These are phyloP conservation scores for Phaeoacremonium minimum DNA, from an alignment of 2,329 filamentous ascomycete genomes.

Conservation along the genomic window DNA sequence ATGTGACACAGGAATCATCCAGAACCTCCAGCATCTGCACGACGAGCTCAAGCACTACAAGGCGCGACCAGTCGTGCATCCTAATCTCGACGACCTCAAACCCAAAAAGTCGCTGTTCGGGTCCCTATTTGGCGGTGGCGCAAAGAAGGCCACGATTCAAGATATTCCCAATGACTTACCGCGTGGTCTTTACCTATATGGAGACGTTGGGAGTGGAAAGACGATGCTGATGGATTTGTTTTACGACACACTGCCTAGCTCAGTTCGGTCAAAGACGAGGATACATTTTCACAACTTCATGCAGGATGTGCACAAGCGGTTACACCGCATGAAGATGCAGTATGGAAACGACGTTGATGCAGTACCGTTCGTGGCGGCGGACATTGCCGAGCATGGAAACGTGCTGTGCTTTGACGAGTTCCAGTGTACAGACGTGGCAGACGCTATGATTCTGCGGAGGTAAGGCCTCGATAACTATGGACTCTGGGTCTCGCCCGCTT, in stretches of 20 bases:
- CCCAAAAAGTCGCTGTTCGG: conserved; percentile 53
- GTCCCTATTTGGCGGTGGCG: conserved; percentile 55
- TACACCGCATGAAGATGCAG: conserved; percentile 86
- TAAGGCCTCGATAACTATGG: too few relatives aligned
- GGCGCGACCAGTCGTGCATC: conserved; percentile 70
- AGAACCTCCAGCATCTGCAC: conserved; percentile 84
- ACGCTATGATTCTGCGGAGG: conserved; percentile 94
- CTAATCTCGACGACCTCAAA: conserved; percentile 67
- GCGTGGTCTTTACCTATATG: conserved; percentile 88
- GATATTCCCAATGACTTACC: conserved; percentile 71
- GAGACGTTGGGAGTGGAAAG: conserved; percentile 95
- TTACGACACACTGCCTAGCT: conserved; percentile 81
- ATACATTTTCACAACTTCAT: conserved; percentile 99
- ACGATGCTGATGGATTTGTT: conserved; percentile 99
- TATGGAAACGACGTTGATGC: conserved; percentile 88
- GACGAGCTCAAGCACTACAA: conserved; percentile 73
- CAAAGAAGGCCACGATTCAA: conserved; percentile 32
- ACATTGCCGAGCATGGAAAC: conserved; percentile 79
- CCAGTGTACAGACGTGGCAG: conserved; percentile 95
- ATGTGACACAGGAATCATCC: conserved; percentile 66
- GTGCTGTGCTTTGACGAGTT: conserved; percentile 99
- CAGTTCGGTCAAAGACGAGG: conserved; percentile 77
- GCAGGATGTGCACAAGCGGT: conserved; percentile 89
- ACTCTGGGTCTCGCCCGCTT: background rate
- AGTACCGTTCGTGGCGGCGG: conserved; percentile 88